Conservation (phyloP, 768 basidiomycete species). For the Pulveroboletus sp. region DNA sequence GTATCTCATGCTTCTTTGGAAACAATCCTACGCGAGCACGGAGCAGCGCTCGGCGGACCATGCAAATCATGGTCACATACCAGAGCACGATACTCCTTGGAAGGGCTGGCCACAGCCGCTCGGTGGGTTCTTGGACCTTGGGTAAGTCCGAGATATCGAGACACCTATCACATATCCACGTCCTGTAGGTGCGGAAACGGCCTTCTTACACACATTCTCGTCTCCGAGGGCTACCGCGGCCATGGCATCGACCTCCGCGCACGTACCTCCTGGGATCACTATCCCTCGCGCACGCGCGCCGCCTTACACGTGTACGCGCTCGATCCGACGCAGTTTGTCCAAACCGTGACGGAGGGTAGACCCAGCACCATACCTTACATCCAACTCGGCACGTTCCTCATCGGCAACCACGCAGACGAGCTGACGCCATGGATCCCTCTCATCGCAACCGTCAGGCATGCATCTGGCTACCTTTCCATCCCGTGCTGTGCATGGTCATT, state of each 20-base stretch:
- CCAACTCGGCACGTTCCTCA: slow-evolving; percentile 59
- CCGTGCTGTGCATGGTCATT: slow-evolving; percentile 91
- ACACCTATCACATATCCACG: neutral
- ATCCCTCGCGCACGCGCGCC: slow-evolving; percentile 57
- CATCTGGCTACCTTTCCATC: slow-evolving; percentile 73
- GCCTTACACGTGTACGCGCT: slow-evolving; percentile 66
- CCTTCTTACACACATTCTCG: slow-evolving; percentile 82
- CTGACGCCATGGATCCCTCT: slow-evolving; percentile 93
- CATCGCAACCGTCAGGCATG: slow-evolving; percentile 55
- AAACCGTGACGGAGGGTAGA: neutral
- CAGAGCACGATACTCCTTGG: slow-evolving; percentile 44
- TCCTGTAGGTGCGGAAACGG: slow-evolving; percentile 81
- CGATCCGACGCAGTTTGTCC: slow-evolving; percentile 43
- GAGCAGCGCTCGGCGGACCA: neutral
- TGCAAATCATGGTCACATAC: neutral
- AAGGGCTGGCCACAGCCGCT: slow-evolving; percentile 71
- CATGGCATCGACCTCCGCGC: slow-evolving; percentile 82
- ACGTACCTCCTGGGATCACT: slow-evolving; percentile 79
- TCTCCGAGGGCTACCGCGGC: slow-evolving; percentile 79
- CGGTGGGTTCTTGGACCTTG: slow-evolving; percentile 86
- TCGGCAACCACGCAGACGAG: slow-evolving; percentile 96
- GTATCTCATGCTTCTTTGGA: slow-evolving; percentile 91
- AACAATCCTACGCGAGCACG: slow-evolving; percentile 47
- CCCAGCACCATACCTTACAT: slow-evolving; percentile 27
- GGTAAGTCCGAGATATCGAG: slow-evolving; percentile 40